phyloP scores from a whole-genome alignment of 495 filamentous ascomycete genomes.

The Podospora pseudoanserina region DNA sequence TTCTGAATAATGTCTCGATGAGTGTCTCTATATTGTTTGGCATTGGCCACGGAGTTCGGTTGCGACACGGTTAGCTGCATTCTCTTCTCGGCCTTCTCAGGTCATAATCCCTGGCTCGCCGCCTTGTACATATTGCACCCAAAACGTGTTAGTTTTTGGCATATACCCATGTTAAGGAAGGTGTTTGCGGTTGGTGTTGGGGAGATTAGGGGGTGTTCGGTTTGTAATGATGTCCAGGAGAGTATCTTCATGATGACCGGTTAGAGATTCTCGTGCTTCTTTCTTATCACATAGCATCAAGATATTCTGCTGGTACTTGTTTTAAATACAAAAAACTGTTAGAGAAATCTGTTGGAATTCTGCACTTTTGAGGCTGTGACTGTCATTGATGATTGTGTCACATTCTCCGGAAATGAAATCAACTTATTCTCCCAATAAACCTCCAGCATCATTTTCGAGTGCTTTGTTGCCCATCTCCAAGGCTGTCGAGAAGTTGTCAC shows the following conservation, averaged over 20 bases:
- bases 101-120: background rate
- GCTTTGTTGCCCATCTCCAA: too few species aligned
- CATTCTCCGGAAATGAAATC: too few species aligned
- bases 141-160: background rate
- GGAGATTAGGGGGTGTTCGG: background rate
- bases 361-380: background rate
- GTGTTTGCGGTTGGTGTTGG: background rate
- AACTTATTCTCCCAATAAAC: too few species aligned
- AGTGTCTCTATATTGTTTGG: conserved; percentile 29
- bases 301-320: conserved; percentile 18
- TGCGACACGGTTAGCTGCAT: conserved; percentile 26
- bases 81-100: background rate
- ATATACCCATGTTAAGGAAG: background rate
- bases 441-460: too few species aligned
- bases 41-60: conserved; percentile 43
- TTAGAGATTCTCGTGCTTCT: conserved; percentile 5
- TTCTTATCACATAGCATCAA: conserved; percentile 15
- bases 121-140: background rate
- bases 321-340: conserved; percentile 12
- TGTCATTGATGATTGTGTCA: background rate
- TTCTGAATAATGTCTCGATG: conserved; percentile 35
- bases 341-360: background rate
- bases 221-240: background rate
- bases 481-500: background rate
- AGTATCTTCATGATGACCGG: conserved; percentile 11